phyloP scores from a whole-genome alignment of 345 rosid species.

The Geranium brycei region DNA sequence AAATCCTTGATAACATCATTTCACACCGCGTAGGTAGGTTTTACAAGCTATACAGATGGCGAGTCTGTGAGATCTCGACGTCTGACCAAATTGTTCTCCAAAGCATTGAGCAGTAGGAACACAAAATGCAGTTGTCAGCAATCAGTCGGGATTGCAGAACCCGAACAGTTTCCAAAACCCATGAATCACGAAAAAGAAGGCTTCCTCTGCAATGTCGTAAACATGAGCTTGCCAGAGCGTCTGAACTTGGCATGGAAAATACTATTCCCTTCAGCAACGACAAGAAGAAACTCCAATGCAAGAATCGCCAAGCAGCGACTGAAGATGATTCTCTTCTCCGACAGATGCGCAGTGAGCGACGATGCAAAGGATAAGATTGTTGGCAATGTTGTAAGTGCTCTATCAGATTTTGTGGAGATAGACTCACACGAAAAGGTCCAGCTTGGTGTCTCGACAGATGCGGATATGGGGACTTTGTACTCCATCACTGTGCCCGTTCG shows the following conservation, averaged over 20 bases:
- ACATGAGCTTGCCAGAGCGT: slow-evolving; percentile 77
- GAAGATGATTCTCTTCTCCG: slow-evolving; percentile 97
- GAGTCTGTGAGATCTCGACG: background rate
- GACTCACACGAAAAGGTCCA: slow-evolving; percentile 94
- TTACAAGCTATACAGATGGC: background rate
- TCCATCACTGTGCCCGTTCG: slow-evolving; percentile 89
- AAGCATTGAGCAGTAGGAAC: background rate
- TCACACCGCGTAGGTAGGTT: background rate
- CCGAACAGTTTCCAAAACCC: slow-evolving; percentile 39
- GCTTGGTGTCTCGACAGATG: slow-evolving; percentile 67
- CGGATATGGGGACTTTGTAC: slow-evolving; percentile 81
- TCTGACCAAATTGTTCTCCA: background rate
- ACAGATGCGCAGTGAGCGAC: slow-evolving; percentile 86
- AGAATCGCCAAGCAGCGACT: slow-evolving; percentile 87
- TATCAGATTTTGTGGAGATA: slow-evolving; percentile 89
- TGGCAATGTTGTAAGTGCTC: slow-evolving; percentile 51
- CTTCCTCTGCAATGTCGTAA: slow-evolving; percentile 57
- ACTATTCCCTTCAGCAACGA: slow-evolving; percentile 62
- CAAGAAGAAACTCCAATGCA: slow-evolving; percentile 78
- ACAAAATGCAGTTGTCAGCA: background rate
- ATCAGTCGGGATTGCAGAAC: slow-evolving; percentile 22
- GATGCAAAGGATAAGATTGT: slow-evolving; percentile 87
- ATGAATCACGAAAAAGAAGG: slow-evolving; percentile 49
- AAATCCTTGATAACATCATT: background rate
- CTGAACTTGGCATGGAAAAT: slow-evolving; percentile 86